Base-by-base conservation (phyloP, 108 stramenopile species). In the Skeletonema marinoi region DNA sequence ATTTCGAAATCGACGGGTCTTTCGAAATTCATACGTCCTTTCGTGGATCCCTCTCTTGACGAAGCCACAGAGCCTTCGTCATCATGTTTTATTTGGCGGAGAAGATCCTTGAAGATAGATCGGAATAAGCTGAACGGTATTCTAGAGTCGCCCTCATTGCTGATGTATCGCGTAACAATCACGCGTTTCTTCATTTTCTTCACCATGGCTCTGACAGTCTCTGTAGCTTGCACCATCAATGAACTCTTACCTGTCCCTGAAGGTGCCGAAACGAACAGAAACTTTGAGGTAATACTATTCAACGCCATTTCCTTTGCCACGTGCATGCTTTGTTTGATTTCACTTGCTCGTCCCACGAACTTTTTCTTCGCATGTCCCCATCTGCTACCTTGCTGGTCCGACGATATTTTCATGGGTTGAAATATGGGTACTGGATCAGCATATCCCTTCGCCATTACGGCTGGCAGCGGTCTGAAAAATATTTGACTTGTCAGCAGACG, bases 361-460 rank as follows among this genome's bases (percentile, higher is more conserved):
- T 88, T 85, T 7, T 71, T 77, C 32, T 74, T 65, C 8, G 74
- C 70, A 17, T 62, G 77, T 33, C 82, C 84, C 86, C 88, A 84
- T 66, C 73, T 32, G 16, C 73, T 38, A 12, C 78, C 82, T 6
- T 70, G 64, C 33, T 83, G 14, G 29, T 56, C 54, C 1, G 21
- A 29, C 7, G 54, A 56, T n/a, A 65, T 85, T 4, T 87, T 39
- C 17, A 92, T 54, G 14, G 92, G 89, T 61, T 88, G 88, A 71
- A 90, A 90, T 36, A 90, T 89, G 14, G 92, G 84, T 0, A 92
- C 92, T 31, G 88, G 92, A 29, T 88, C 86, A 6, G 61, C 74
- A 76, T 90, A 92, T 6, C 92, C 92, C 69, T 92, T 92, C 17
- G 92, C 89, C 11, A 65, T 59, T 19, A 92, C 86, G 41, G 91